Evolutionary conservation across 2,329 filamentous ascomycete species (phyloP).

Genomic region (Aspergillus sp.): DNA sequence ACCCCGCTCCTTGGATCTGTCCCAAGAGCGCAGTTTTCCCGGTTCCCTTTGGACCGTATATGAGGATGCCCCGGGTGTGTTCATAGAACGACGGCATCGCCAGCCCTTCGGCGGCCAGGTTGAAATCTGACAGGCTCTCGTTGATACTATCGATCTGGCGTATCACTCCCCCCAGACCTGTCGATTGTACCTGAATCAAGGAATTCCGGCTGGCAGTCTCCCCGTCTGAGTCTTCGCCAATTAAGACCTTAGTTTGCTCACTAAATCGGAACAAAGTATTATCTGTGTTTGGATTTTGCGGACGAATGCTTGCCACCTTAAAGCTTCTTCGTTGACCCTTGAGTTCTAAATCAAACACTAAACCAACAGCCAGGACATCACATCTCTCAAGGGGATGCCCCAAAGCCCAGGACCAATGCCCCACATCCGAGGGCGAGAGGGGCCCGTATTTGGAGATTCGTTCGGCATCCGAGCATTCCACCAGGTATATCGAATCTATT

Average conservation of each 20-base stretch:
- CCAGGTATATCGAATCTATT: conserved; percentile 58
- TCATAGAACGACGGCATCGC: conserved; percentile 42
- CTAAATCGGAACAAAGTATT: conserved; percentile 36
- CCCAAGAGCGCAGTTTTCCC: conserved; percentile 77
- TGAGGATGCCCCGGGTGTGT: conserved; percentile 59
- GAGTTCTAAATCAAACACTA: conserved; percentile 64
- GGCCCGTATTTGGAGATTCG: conserved; percentile 34
- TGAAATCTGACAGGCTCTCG: conserved; percentile 59
- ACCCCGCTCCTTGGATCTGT: conserved; percentile 64
- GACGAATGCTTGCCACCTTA: conserved; percentile 55
- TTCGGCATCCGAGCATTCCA: conserved; percentile 53
- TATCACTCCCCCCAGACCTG: conserved; percentile 65
- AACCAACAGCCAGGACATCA: conserved; percentile 67
- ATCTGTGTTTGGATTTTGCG: conserved; percentile 38
- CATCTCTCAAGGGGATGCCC: conserved; percentile 50
- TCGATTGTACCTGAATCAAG: conserved; percentile 33
- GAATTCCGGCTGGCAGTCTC: conserved; percentile 10
- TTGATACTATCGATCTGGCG: conserved; percentile 66
- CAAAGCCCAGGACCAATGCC: conserved; percentile 50
- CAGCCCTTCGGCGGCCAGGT: conserved; percentile 25
- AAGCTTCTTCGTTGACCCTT: conserved; percentile 61
- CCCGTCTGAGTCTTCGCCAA: conserved; percentile 25
- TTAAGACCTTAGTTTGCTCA: conserved; percentile 29
- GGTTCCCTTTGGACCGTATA: conserved; percentile 80
- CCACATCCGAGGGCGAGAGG: conserved; percentile 34